Evolutionary conservation across 2,329 filamentous ascomycete species (phyloP), one percentile per base, ranked within the genome.

Genomic region (Waltergamsia citrina): DNA sequence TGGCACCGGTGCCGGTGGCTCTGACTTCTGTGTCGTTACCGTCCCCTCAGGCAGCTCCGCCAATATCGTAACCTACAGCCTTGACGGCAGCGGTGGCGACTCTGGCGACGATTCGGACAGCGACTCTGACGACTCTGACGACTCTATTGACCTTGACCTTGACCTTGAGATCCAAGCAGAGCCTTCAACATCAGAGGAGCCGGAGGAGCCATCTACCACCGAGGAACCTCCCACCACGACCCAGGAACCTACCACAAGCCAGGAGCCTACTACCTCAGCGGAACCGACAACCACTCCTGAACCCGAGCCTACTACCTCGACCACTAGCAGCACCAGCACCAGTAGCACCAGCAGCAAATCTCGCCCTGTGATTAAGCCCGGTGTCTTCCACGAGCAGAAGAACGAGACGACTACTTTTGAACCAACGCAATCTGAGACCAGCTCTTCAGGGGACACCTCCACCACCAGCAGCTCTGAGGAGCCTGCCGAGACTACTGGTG

Each of bases 11-110:
- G 83, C 81, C 12, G 81, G 81, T 20, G 77, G 71, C 44, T 72
- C 76, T 14, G 62, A 65, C 27, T 88, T 85, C 57, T 90, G 84
- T 46, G 82, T 87, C 31, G 83, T 84, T 10, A 88, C 83, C 11
- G 77, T 86, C 12, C 65, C 77, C 28, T 71, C 72, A 45, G 83
- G 83, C 18, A 56, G 59, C 31, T 74, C 67, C 35, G 84, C 81
- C 28, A 75, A 74, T 47, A 74, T 88, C 42, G 71, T 85, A 18
- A 72, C 84, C 25, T 74, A 62, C 47, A 63, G 27, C 19, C 20
- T 28, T n/a, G 63, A 69, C 38, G 64, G 63, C 26, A 62, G 60
- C 5, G 54, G 46, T 26, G 53, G 56, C n/a, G 43, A 45, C 33
- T 46, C 46, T 10, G 46, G 44, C 20, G 36, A 35, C 19, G 38